phyloP scores from a whole-genome alignment of 2,329 filamentous ascomycete genomes.

The Aspergillus glaucus region DNA sequence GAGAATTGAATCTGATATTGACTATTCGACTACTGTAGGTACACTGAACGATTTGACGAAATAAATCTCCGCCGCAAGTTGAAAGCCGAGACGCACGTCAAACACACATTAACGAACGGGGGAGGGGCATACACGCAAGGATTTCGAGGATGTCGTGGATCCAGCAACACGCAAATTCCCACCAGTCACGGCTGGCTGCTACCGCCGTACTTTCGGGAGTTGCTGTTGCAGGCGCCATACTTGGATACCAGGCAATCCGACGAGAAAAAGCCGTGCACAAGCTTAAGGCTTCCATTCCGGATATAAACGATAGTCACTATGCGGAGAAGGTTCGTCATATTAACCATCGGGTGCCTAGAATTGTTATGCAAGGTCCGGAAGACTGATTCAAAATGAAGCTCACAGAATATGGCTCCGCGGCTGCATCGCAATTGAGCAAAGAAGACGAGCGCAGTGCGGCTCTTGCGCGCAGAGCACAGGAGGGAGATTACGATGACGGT shows the following conservation, averaged over 20 bases:
- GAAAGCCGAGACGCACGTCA: not conserved
- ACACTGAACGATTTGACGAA: not conserved
- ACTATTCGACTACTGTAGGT: not conserved
- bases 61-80: not conserved
- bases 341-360: not conserved
- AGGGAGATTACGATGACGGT: conserved; percentile 61
- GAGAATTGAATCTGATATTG: not conserved
- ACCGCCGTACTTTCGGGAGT: conserved; percentile 39
- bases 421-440: conserved; percentile 26
- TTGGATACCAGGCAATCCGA: conserved; percentile 52
- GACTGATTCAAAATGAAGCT: conserved; percentile 42
- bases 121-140: not conserved
- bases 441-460: conserved; percentile 55
- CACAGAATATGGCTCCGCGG: conserved; percentile 43
- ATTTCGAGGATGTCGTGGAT: conserved; percentile 29
- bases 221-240: conserved; percentile 46
- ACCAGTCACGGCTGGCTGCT: conserved; percentile 37
- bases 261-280: conserved; percentile 51
- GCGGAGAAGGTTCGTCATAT: conserved; percentile 41
- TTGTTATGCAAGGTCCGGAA: not conserved
- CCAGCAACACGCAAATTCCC: conserved; percentile 36
- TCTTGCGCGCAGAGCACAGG: conserved; percentile 54
- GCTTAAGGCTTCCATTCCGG: conserved; percentile 57
- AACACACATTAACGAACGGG: not conserved
- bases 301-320: conserved; percentile 45